Evolutionary conservation across 805 yeast genomes (phyloP).

Genomic region (Yamadazyma sp.): DNA sequence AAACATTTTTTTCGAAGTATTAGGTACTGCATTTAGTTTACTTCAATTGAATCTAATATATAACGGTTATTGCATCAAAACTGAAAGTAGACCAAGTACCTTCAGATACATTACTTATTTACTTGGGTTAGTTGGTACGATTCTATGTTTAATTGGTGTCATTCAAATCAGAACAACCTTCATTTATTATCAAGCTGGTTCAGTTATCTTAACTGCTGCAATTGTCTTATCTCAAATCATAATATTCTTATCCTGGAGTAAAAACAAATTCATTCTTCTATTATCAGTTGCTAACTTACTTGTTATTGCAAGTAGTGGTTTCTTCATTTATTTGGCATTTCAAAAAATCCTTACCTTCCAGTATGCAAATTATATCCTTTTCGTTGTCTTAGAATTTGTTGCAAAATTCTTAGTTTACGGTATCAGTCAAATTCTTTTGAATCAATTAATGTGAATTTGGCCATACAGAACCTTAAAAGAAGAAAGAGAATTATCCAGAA

Average conservation of each 20-base stretch:
- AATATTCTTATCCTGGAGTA: not conserved
- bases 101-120: slow-evolving; percentile 3
- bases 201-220: slow-evolving; percentile 5
- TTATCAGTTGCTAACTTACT: not conserved
- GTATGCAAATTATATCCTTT: slow-evolving; percentile 7
- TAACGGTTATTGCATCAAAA: slow-evolving; percentile 1
- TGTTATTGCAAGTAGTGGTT: slow-evolving; percentile 6
- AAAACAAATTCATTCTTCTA: slow-evolving; percentile 1
- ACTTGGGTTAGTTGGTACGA: slow-evolving; percentile 3
- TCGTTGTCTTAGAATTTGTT: slow-evolving; percentile 6
- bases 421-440: not conserved
- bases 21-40: slow-evolving; percentile 6
- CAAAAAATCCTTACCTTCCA: slow-evolving; percentile 1
- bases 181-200: slow-evolving; percentile 11
- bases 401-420: slow-evolving; percentile 6
- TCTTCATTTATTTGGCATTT: slow-evolving; percentile 10
- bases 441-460: not conserved
- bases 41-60: slow-evolving; percentile 5
- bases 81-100: not conserved
- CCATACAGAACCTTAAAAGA: no score
- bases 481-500: no score
- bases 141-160: slow-evolving; percentile 7
- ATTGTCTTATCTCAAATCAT: slow-evolving; percentile 1
- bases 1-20: slow-evolving; percentile 10
- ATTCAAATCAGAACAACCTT: slow-evolving; percentile 6